Evolutionary conservation across 2,329 filamentous ascomycete species (phyloP).

Genomic region (Diaporthe nobilis): DNA sequence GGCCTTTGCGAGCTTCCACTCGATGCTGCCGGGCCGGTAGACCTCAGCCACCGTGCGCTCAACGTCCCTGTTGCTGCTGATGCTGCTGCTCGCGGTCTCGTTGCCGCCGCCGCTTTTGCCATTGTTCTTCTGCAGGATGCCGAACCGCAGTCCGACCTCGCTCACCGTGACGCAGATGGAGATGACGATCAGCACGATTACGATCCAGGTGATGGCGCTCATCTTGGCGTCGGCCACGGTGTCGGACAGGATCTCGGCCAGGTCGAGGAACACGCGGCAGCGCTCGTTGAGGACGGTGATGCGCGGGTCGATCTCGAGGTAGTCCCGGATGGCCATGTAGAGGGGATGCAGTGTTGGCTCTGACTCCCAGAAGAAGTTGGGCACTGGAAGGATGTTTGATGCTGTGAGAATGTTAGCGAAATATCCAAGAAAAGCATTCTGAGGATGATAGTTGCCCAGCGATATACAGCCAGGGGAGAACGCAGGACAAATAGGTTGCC

Average conservation of each 20-base stretch:
- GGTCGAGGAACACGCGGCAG: slow-evolving; percentile 94
- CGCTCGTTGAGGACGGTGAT: slow-evolving; percentile 98
- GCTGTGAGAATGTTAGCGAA: slow-evolving; percentile 62
- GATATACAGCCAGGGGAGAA: background rate
- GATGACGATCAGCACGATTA: slow-evolving; percentile 92
- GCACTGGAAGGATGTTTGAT: slow-evolving; percentile 95
- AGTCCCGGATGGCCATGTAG: slow-evolving; percentile 94
- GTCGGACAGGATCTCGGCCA: slow-evolving; percentile 94
- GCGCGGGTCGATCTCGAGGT: slow-evolving; percentile 95
- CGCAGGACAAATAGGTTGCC: slow-evolving; percentile 39
- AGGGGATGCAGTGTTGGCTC: slow-evolving; percentile 95
- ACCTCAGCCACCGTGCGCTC: slow-evolving; percentile 7
- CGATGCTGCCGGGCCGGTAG: slow-evolving; percentile 41
- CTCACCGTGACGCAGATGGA: slow-evolving; percentile 92
- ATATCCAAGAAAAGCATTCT: background rate
- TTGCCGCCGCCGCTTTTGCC: background rate
- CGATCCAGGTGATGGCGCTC: slow-evolving; percentile 97
- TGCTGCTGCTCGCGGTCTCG: slow-evolving; percentile 23
- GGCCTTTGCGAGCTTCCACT: slow-evolving; percentile 42
- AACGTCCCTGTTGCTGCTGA: background rate
- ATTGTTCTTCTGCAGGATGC: slow-evolving; percentile 69
- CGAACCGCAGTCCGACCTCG: slow-evolving; percentile 90
- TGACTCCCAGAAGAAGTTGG: slow-evolving; percentile 98
- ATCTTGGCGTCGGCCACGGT: slow-evolving; percentile 95
- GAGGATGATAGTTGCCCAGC: background rate